A percentile compares a stretch with the other conserved stretches of the same genome.
phyloP scores from a whole-genome alignment of 2,329 filamentous ascomycete genomes.

The Alternaria burnsii region DNA sequence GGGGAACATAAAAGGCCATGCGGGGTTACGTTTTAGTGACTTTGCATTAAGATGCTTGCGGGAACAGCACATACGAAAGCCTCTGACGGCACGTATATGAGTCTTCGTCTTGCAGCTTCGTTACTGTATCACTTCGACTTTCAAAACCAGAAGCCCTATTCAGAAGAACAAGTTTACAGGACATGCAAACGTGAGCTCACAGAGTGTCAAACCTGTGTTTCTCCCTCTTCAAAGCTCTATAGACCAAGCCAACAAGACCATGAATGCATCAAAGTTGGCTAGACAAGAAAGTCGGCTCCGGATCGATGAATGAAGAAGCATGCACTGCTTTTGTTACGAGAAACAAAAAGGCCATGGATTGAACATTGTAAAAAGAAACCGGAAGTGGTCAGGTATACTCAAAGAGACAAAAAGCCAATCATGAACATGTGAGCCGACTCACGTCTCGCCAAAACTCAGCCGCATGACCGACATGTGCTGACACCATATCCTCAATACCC shows the following conservation, averaged over 20 bases:
- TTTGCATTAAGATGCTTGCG: not conserved
- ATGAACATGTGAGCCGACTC: not conserved
- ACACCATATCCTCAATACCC: not conserved
- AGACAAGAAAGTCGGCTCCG: not conserved
- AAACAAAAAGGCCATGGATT: not conserved
- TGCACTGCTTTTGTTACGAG: not conserved
- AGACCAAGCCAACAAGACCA: no score
- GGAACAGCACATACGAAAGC: not conserved
- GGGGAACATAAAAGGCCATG: not conserved
- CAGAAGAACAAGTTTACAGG: no score
- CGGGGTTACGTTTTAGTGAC: not conserved
- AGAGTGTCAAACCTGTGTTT: no score
- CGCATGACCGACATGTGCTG: not conserved
- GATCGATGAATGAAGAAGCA: not conserved
- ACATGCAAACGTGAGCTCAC: no score
- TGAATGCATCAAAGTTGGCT: not conserved
- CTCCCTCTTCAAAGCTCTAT: no score
- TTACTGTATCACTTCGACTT: no score
- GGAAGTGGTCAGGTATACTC: not conserved
- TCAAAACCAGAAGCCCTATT: no score
- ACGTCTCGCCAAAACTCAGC: not conserved
- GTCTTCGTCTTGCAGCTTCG: not conserved
- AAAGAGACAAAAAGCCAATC: not conserved
- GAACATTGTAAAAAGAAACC: not conserved
- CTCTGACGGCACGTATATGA: not conserved